Conservation (phyloP, 257 asterid species). For the Plantago major region DNA sequence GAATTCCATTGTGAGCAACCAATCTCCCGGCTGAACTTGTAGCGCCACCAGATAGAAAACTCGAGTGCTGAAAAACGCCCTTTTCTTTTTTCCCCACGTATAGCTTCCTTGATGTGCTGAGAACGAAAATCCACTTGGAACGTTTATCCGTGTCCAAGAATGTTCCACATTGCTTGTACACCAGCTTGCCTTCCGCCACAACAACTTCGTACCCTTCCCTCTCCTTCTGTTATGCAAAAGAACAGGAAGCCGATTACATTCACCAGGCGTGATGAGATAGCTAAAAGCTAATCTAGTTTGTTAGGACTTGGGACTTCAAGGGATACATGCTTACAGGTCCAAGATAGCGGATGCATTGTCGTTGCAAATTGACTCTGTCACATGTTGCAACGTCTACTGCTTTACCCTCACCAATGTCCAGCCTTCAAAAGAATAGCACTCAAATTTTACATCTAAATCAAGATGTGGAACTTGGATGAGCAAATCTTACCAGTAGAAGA, state of each 20-base stretch:
- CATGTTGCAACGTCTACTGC: constrained; percentile 52
- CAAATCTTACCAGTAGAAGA: constrained; percentile 60
- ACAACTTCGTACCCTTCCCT: constrained; percentile 55
- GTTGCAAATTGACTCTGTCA: constrained; percentile 43
- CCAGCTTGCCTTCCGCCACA: constrained; percentile 47
- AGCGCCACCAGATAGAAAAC: constrained; percentile 12
- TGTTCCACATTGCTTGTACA: constrained; percentile 45
- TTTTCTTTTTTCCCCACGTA: constrained; percentile 8
- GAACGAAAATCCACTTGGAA: constrained; percentile 70
- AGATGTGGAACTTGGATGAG: background rate
- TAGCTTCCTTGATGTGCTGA: constrained; percentile 46
- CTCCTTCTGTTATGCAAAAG: constrained; percentile 35
- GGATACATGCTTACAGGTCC: constrained; percentile 52
- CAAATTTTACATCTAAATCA: no score
- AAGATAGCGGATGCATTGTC: constrained; percentile 59
- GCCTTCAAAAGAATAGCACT: constrained; percentile 33
- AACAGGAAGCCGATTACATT: no score
- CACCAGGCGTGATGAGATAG: background rate
- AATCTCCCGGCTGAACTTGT: constrained; percentile 66
- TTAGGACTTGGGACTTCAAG: background rate
- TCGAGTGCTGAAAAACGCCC: constrained; percentile 15
- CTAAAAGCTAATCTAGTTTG: background rate
- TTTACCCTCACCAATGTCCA: constrained; percentile 72
- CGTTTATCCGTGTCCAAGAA: constrained; percentile 40
- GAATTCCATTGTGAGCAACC: constrained; percentile 47